Base-by-base conservation (phyloP, 2,329 filamentous ascomycete species). In the Oidium heveae region DNA sequence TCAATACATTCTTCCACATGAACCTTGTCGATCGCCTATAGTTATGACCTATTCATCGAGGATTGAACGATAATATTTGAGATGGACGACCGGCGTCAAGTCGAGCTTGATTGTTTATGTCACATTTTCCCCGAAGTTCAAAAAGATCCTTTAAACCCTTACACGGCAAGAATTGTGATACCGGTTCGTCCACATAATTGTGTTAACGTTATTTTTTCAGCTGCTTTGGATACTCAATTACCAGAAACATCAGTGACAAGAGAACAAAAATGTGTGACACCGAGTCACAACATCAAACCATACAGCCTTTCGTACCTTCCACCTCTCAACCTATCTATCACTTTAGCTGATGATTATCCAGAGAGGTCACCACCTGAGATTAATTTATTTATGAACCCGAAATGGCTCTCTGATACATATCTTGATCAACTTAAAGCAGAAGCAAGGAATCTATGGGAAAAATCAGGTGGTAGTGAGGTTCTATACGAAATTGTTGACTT, bases 51-150 rank as follows among this genome's bases (percentile, higher is more conserved):
- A 3, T 28, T 28, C 6, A 3, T 28, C 24, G 39, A 43, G 18
- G 34, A 56, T 59, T 55, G 57, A 55, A 58, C 59, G 61, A 61
- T 61, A 58, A 58, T 56, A 56, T 57, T 55, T 62, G 74, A 82
- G 70, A 77, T 74, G 61, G 82, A 86, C 61, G 73, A 78, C 61
- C 68, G 71, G 58, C 76, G 79, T 52, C 65, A 70, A 55, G 68
- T 72, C 50, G 79, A 83, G 68, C 69, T 83, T 55, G 73, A 71
- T 61, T 74, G 77, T 15, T 71, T 83, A 55, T 68, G 71, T 55
- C 76, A 78, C 58, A 83, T 84, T 61, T 84, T 74, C 59, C 79
- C 79, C n/a, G 80, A 83, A 65, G 73, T 83, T 15, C 69, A 69
- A 33, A 66, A 67, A 9, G 63, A 70, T 20, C 64, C 69, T 49